Conservation (phyloP, 345 rosid genomes). For the Abelmoschus esculentus region DNA sequence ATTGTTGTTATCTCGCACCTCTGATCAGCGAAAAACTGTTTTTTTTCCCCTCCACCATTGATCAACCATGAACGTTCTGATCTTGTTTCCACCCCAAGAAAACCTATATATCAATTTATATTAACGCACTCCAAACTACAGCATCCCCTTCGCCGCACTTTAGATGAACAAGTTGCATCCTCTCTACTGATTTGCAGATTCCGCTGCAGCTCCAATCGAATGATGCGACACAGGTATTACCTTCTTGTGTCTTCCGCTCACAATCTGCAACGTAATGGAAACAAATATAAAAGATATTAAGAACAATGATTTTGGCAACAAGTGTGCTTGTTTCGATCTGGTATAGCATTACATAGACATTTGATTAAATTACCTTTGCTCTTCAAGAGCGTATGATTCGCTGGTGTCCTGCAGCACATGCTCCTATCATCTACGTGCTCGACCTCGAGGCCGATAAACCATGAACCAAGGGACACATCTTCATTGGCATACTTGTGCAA, state of each 20-base stretch:
- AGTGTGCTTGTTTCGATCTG: not conserved
- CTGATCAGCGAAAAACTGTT: not conserved
- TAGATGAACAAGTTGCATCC: constrained; percentile 66
- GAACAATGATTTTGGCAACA: no score
- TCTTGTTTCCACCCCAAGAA: not conserved
- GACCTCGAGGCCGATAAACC: constrained; percentile 97
- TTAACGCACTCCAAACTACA: constrained; percentile 70
- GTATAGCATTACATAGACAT: not conserved
- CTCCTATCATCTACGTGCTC: constrained; percentile 86
- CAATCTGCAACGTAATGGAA: constrained; percentile 43
- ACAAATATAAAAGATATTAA: no score
- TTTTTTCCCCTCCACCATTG: not conserved
- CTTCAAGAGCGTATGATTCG: no score
- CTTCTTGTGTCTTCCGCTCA: constrained; percentile 97
- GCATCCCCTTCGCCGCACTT: constrained; percentile 86
- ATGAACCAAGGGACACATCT: constrained; percentile 88
- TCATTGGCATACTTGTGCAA: constrained; percentile 93
- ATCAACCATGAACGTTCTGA: not conserved
- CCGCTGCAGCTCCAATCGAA: constrained; percentile 99
- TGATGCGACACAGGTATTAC: constrained; percentile 76
- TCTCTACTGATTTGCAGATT: constrained; percentile 94
- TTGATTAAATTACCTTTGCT: not conserved
- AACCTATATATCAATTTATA: constrained; percentile 13
- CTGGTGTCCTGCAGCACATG: constrained; percentile 61
- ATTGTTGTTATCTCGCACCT: not conserved